Evolutionary conservation across 163 green algal species (phyloP).

Genomic region (Scenedesmus sp.): DNA sequence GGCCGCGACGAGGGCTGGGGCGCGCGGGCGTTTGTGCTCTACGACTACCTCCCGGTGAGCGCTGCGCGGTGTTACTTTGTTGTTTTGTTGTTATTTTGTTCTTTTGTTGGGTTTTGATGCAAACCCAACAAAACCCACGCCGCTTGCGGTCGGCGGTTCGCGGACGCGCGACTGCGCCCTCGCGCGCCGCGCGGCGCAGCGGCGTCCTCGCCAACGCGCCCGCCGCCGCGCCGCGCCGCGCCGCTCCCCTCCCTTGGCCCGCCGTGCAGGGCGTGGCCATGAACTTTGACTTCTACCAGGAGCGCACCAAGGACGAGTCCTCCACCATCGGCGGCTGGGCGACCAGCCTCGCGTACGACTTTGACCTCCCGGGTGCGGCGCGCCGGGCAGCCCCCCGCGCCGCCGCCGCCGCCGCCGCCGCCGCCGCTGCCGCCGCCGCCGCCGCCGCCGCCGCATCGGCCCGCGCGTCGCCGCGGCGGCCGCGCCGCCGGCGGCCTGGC

Average conservation of each 20-base stretch:
- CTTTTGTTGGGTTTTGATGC: neutral
- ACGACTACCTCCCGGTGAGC: slow-evolving; percentile 58
- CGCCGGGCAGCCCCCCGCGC: neutral
- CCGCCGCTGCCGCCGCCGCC: neutral
- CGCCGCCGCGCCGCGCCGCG: too few species aligned
- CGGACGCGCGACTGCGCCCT: too few species aligned
- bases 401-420: neutral
- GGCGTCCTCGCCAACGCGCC: too few species aligned
- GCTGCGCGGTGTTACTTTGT: too few species aligned
- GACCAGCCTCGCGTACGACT: slow-evolving; percentile 61
- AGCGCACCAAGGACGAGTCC: slow-evolving; percentile 51
- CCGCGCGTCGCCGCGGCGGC: too few species aligned
- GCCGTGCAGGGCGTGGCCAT: slow-evolving; percentile 61
- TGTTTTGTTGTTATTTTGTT: neutral
- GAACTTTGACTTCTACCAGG: slow-evolving; percentile 63
- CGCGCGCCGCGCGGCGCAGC: too few species aligned
- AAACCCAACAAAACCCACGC: too few species aligned
- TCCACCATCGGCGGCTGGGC: slow-evolving; percentile 52
- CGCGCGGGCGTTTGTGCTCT: slow-evolving; percentile 51
- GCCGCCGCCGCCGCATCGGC: too few species aligned
- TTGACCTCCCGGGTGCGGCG: slow-evolving; percentile 44
- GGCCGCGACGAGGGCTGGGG: slow-evolving; percentile 39
- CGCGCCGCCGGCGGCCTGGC: neutral
- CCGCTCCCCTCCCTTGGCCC: too few species aligned
- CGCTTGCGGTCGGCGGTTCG: too few species aligned